phyloP scores from a whole-genome alignment of 139 green algal species.

The Tetradesmus lagerheimii region DNA sequence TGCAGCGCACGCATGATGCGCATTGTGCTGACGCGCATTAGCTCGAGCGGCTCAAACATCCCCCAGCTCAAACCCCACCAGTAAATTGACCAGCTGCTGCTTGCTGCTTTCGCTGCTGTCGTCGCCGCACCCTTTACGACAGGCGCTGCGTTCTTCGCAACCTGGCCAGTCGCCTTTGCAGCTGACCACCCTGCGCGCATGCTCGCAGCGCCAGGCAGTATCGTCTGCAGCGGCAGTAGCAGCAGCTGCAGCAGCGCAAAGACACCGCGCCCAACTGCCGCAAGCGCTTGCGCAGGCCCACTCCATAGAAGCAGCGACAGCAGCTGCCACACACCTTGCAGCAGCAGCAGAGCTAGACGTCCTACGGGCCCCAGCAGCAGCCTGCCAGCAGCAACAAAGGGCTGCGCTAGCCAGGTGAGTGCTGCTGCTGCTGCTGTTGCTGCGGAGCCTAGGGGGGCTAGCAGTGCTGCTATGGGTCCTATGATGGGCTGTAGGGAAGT shows the following conservation, averaged over 20 bases:
- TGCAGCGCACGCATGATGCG: conserved; percentile 14
- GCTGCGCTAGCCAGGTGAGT: conserved; percentile 7
- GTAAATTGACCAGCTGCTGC: background rate
- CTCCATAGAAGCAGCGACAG: conserved; percentile 17
- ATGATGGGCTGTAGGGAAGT: conserved; percentile 32
- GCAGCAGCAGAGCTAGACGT: background rate
- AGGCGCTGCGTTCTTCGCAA: conserved; percentile 13
- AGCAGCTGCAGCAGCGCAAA: conserved; percentile 18
- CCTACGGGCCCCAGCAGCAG: background rate
- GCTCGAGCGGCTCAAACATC: conserved; percentile 14
- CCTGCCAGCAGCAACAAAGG: background rate
- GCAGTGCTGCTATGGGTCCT: background rate
- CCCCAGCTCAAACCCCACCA: conserved; percentile 18
- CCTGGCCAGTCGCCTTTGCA: conserved; percentile 15
- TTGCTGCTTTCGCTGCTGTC: conserved; percentile 4
- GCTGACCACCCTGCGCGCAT: conserved; percentile 26
- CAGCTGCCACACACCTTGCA: conserved; percentile 29
- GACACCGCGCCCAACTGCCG: background rate
- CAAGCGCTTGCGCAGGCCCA: conserved; percentile 20
- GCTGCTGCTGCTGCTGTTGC: background rate
- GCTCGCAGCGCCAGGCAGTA: background rate
- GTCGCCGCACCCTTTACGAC: background rate
- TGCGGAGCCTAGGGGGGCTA: conserved; percentile 39
- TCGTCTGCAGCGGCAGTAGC: conserved; percentile 7
- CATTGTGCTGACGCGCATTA: conserved; percentile 31